Evolutionary conservation across 352 stramenopile species (phyloP).

Genomic region (Thraustochytrium sp.): DNA sequence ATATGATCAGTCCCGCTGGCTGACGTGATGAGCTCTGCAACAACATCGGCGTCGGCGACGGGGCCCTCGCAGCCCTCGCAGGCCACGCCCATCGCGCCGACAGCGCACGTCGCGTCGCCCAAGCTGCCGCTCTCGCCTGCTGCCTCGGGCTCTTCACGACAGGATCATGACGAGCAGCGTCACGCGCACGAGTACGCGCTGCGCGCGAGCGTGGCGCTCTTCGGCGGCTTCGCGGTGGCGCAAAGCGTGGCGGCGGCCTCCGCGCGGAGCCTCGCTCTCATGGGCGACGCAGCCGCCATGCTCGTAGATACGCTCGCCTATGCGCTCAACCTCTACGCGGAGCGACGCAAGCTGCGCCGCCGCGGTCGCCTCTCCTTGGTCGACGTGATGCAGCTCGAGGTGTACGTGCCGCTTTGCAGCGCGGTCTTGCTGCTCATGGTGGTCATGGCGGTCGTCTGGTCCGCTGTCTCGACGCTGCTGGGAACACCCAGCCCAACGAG

Average conservation of each 20-base stretch:
- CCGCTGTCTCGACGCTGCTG: too few relatives aligned
- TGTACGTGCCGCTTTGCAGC: neutral
- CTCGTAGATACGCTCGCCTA: slow-evolving; percentile 47
- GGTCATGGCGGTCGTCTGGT: neutral
- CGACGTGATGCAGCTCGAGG: slow-evolving; percentile 6
- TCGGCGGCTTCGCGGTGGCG: neutral
- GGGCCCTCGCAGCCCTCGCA: neutral
- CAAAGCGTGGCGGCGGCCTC: neutral
- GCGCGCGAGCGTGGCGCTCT: neutral
- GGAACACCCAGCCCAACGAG: too few relatives aligned
- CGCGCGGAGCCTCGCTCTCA: slow-evolving; percentile 40
- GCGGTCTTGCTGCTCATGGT: neutral
- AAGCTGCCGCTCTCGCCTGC: neutral
- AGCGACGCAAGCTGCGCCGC: slow-evolving; percentile 15
- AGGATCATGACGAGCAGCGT: neutral
- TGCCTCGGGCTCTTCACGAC: neutral
- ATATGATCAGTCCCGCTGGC: too few relatives aligned
- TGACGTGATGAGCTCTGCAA: too few relatives aligned
- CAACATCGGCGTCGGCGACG: slow-evolving; percentile 26
- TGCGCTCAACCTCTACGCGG: slow-evolving; percentile 44
- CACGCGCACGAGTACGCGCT: neutral
- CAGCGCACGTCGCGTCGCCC: neutral
- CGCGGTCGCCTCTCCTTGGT: neutral
- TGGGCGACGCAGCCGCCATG: slow-evolving; percentile 45
- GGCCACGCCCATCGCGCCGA: too few relatives aligned